These are phyloP conservation scores for Boletus eberwhitei DNA, from an alignment of 768 basidiomycete genomes.

Conservation along the genomic window DNA sequence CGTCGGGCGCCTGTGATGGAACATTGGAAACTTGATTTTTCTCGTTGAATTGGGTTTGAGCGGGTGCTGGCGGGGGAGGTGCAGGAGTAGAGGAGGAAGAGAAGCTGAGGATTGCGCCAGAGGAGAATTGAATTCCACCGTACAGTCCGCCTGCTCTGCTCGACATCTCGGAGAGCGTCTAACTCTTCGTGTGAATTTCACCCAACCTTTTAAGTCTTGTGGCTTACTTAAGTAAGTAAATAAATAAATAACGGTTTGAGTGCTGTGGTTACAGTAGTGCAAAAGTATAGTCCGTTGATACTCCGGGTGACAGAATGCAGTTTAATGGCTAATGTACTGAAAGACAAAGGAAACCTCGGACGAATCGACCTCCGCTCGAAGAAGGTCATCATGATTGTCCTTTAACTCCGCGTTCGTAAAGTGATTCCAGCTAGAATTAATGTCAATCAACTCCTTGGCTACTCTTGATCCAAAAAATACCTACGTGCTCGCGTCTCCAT, in stretches of 20 bases:
- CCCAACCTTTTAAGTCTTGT: not conserved
- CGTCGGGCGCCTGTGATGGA: slow-evolving; percentile 23
- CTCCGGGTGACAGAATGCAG: not conserved
- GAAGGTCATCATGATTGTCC: slow-evolving; percentile 91
- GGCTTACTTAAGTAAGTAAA: not conserved
- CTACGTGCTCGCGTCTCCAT: slow-evolving; percentile 97
- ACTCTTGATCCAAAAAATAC: slow-evolving; percentile 33
- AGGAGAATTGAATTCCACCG: slow-evolving; percentile 83
- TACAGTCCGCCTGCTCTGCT: slow-evolving; percentile 82
- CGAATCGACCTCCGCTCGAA: slow-evolving; percentile 82
- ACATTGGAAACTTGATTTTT: slow-evolving; percentile 16
- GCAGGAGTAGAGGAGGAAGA: slow-evolving; percentile 38
- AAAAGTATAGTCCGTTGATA: slow-evolving; percentile 10
- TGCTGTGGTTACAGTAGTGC: not conserved
- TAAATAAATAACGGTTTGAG: not conserved
- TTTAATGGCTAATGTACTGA: slow-evolving; percentile 89
- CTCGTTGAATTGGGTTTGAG: slow-evolving; percentile 20
- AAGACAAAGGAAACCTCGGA: slow-evolving; percentile 93
- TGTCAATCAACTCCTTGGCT: not conserved
- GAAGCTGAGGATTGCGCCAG: slow-evolving; percentile 52
- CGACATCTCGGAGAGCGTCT: slow-evolving; percentile 49
- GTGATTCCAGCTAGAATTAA: slow-evolving; percentile 83
- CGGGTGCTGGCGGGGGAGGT: slow-evolving; percentile 17
- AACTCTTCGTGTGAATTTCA: slow-evolving; percentile 17
- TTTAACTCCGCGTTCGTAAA: slow-evolving; percentile 85